phyloP scores from a whole-genome alignment of 176 grass and related monocot genomes.

The Musa itinerans region DNA sequence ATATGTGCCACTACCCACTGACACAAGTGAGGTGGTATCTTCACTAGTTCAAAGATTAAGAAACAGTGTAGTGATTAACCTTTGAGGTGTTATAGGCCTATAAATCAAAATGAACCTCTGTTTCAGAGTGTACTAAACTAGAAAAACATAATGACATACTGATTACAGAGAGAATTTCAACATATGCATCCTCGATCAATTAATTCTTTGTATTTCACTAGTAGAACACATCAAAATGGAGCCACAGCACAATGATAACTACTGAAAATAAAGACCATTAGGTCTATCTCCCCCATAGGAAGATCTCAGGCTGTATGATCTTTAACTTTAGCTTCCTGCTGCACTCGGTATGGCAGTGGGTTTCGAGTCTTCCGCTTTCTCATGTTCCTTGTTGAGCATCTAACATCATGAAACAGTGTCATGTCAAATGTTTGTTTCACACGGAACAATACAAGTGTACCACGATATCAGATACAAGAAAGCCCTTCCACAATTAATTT shows the following conservation, averaged over 20 bases:
- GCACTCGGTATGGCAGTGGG: conserved; percentile 30
- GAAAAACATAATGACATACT: not conserved
- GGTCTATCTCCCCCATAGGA: not conserved
- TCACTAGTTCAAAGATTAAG: no score
- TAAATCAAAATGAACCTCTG: not conserved
- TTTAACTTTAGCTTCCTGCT: conserved; percentile 37
- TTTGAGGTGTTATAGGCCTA: not conserved
- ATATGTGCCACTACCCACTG: no score
- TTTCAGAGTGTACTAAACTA: not conserved
- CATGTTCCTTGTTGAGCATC: conserved; percentile 95
- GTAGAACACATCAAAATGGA: not conserved
- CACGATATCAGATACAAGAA: not conserved
- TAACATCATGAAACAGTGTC: conserved; percentile 15
- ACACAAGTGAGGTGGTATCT: no score
- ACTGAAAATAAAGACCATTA: not conserved
- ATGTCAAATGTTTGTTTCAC: not conserved
- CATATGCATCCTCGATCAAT: not conserved
- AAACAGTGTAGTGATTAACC: not conserved
- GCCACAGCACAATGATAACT: not conserved
- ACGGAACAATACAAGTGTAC: not conserved
- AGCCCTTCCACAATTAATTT: not conserved
- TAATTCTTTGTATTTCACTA: not conserved
- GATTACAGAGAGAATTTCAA: not conserved
- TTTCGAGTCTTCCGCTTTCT: conserved; percentile 76
- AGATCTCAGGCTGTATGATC: no score